Base-by-base conservation (phyloP, 805 yeast species). In the Schwanniomyces vanrijiae region DNA sequence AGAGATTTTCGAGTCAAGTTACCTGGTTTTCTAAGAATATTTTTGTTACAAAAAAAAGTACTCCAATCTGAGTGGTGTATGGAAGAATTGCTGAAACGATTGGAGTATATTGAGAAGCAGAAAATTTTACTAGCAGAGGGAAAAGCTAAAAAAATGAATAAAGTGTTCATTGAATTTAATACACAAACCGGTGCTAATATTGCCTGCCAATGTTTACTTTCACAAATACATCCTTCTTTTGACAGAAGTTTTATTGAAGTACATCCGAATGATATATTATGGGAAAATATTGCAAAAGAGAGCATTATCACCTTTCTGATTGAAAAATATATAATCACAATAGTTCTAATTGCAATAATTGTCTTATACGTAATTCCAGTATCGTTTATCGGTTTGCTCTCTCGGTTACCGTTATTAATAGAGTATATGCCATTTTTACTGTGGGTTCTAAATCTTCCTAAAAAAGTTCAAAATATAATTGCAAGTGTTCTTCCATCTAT, bases 311-410 rank as follows among this genome's bases (percentile, higher is more conserved):
- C 71, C 2, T 62, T 60, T 9, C 64, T 67, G 14, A 19, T 73
- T 0, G 74, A 82, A 56, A 65, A 68, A 13, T 59, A 71, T 2
- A 33, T 73, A 4, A 83, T 86, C 0, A 76, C 75, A 22, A 40
- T 76, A 3, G 31, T 78, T 13, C 72, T 82, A 45, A 60, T 80
- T 7, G 49, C 73, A 1, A 66, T 88, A 1, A 82, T 85, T 4
- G 52, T 75, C 3, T 59, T 66, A 35, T 90, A 96, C 84, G 88
- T 89, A 1, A 63, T 90, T 1, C 97, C 97, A 0, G 92, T 90
- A 1, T 89, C 96, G 0, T 75, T 87, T 48, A 82, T 89, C 14
- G 90, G 92, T 0, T 66, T 89, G 25, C 66, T 90, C 0, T 81
- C 95, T 0, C 96, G 90, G 55, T 69, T 84, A 2, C 88, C 91